These are phyloP conservation scores for Xerocomellus dryophilus DNA, from an alignment of 768 basidiomycete genomes.

Conservation along the genomic window DNA sequence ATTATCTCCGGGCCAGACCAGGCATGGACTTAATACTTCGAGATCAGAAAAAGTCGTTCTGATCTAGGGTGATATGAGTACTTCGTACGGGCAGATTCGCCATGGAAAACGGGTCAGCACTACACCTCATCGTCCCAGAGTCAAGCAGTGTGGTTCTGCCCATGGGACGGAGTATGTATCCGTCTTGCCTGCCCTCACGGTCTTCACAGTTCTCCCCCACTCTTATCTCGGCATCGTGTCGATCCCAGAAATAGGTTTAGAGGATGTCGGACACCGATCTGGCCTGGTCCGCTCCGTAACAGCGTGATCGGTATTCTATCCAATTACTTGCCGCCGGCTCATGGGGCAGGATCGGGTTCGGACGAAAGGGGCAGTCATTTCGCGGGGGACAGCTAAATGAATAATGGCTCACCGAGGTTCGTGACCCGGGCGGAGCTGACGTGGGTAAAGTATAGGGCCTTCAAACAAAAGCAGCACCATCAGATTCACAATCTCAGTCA, in stretches of 20 bases:
- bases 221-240: not conserved
- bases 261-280: not conserved
- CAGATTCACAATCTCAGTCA: not conserved
- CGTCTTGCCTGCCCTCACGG: no score
- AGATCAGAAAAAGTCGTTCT: no score
- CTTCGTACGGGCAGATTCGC: no score
- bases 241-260: not conserved
- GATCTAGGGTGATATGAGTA: no score
- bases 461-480: not conserved
- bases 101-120: no score
- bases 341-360: not conserved
- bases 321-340: not conserved
- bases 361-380: not conserved
- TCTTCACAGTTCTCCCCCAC: not conserved
- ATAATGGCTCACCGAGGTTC: not conserved
- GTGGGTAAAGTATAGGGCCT: not conserved
- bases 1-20: no score
- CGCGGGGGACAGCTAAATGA: not conserved
- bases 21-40: no score
- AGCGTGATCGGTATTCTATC: not conserved
- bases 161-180: no score
- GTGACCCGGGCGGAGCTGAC: not conserved
- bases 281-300: not conserved
- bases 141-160: no score
- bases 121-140: no score